Conservation (phyloP, 306 rosid species). For the Trifolium subterraneum region DNA sequence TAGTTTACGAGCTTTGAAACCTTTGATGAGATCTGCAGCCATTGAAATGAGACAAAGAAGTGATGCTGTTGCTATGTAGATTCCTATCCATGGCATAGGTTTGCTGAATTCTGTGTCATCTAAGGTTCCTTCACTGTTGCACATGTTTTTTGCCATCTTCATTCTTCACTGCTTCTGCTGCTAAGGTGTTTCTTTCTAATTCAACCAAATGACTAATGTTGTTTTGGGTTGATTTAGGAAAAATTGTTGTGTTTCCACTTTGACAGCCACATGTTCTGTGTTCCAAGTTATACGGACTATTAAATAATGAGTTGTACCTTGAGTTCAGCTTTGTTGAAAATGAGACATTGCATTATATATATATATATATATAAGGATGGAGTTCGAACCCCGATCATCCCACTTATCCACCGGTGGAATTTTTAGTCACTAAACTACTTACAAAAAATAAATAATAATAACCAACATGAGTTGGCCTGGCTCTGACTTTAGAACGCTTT, state of each 20-base stretch:
- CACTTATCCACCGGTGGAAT: no score
- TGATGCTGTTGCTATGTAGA: constrained; percentile 82
- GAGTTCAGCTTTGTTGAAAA: no score
- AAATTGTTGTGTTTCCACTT: not conserved
- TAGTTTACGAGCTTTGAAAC: constrained; percentile 58
- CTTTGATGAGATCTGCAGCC: constrained; percentile 64
- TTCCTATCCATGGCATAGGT: constrained; percentile 95
- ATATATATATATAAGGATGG: no score
- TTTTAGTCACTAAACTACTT: no score
- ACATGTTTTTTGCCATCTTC: constrained; percentile 62
- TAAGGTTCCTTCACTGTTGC: constrained; percentile 57
- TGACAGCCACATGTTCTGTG: not conserved
- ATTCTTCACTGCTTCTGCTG: constrained; percentile 1
- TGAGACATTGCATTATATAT: no score
- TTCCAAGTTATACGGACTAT: no score
- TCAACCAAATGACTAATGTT: not conserved
- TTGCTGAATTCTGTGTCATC: constrained; percentile 68
- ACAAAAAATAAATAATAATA: no score
- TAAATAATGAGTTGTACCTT: no score
- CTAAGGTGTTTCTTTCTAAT: not conserved
- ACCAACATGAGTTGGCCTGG: no score
- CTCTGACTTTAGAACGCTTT: no score
- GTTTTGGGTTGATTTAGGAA: no score
- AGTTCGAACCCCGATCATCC: no score
- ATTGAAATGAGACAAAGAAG: constrained; percentile 60